A percentile compares a stretch with the other conserved stretches of the same genome.
Conservation (phyloP, 2,329 filamentous ascomycete species). For the Aurifilum marmelostoma region DNA sequence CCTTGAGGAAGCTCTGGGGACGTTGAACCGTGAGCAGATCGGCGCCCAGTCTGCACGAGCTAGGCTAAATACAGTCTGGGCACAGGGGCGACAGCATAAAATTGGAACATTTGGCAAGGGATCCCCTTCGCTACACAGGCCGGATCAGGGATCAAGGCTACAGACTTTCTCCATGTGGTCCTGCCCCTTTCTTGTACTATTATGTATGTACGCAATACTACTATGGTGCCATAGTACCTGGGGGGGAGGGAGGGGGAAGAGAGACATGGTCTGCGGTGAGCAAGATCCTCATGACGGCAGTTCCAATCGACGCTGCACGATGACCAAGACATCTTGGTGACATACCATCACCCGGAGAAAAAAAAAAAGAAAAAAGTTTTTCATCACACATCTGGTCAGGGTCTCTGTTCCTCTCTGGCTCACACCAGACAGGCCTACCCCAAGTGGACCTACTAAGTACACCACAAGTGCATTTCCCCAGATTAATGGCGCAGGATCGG, state of each 20-base stretch:
- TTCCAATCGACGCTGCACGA: neutral
- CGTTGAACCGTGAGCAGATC: slow-evolving; percentile 14
- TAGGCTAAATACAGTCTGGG: slow-evolving; percentile 3
- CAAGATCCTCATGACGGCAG: neutral
- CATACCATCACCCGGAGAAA: too few relatives aligned
- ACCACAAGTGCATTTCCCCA: slow-evolving; percentile 1
- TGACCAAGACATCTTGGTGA: neutral
- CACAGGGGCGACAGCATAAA: slow-evolving; percentile 29
- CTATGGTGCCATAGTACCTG: neutral
- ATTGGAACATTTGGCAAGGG: slow-evolving; percentile 24
- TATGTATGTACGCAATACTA: neutral
- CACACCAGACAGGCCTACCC: neutral
- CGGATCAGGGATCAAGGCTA: slow-evolving; percentile 8
- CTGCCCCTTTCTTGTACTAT: neutral
- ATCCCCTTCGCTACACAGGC: slow-evolving; percentile 9
- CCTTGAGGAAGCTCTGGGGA: slow-evolving; percentile 1
- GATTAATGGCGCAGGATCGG: slow-evolving; percentile 8
- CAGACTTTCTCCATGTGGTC: slow-evolving; percentile 1
- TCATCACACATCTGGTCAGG: neutral
- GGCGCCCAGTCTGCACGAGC: neutral
- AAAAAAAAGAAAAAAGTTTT: neutral
- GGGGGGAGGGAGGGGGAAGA: neutral
- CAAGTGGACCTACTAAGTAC: neutral
- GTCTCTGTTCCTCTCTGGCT: too few relatives aligned
- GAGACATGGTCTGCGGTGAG: neutral